phyloP scores from a whole-genome alignment of 768 basidiomycete genomes.

The Boletus tylopilopsis region DNA sequence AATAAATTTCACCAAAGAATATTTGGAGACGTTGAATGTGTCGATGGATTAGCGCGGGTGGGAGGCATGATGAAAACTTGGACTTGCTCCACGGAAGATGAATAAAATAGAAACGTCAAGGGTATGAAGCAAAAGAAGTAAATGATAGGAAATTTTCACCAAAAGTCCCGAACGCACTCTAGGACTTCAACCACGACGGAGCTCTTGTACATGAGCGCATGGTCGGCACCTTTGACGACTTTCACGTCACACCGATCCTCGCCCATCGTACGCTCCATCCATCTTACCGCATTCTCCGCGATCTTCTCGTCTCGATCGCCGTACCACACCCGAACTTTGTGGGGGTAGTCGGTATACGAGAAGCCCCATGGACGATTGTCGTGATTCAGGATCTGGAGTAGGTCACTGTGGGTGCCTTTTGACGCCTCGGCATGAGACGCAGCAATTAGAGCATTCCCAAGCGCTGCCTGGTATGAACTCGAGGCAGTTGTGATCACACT shows the following conservation, averaged over 20 bases:
- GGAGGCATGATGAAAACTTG: background rate
- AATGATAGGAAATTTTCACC: slow-evolving; percentile 32
- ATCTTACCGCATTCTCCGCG: slow-evolving; percentile 82
- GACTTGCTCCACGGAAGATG: slow-evolving; percentile 16
- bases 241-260: slow-evolving; percentile 70
- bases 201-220: slow-evolving; percentile 91
- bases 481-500: slow-evolving; percentile 25
- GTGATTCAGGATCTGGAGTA: slow-evolving; percentile 89
- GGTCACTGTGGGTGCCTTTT: slow-evolving; percentile 85
- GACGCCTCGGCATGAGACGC: slow-evolving; percentile 95
- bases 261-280: slow-evolving; percentile 88
- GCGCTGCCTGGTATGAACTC: slow-evolving; percentile 50
- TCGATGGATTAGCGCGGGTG: slow-evolving; percentile 7
- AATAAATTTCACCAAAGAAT: slow-evolving; percentile 11
- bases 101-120: slow-evolving; percentile 8
- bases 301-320: slow-evolving; percentile 94
- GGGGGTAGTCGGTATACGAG: slow-evolving; percentile 75
- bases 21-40: slow-evolving; percentile 7
- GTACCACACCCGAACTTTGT: slow-evolving; percentile 83
- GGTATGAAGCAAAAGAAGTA: slow-evolving; percentile 17
- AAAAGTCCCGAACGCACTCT: slow-evolving; percentile 61
- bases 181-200: slow-evolving; percentile 82
- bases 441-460: slow-evolving; percentile 89
- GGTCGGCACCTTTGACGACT: slow-evolving; percentile 85
- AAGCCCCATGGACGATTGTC: slow-evolving; percentile 89